Evolutionary conservation across 225 moss, liverwort and hornwort genomes (phyloP).

Genomic region (Physcomitrium patens): DNA sequence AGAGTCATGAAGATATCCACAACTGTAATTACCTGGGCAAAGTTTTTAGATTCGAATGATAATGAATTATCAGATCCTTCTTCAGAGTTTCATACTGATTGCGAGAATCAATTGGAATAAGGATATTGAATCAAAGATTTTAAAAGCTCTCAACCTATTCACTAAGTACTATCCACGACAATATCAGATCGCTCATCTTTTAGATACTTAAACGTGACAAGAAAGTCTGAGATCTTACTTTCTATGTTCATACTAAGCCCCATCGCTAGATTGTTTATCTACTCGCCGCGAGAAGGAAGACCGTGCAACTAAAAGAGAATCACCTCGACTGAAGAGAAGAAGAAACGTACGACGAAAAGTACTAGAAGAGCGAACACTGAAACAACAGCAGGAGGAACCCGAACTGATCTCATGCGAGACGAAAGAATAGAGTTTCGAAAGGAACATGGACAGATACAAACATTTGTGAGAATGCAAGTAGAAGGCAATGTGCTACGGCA

Average conservation of each 20-base stretch:
- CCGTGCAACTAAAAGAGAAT: not conserved
- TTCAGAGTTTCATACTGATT: too few species aligned
- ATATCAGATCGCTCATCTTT: too few species aligned
- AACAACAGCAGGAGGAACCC: not conserved
- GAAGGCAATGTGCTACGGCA: not conserved
- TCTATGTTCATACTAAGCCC: not conserved
- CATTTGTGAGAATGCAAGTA: not conserved
- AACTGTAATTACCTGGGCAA: too few species aligned
- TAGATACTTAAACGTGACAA: not conserved
- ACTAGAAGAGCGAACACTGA: not conserved
- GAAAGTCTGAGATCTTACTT: not conserved
- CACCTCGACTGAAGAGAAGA: not conserved
- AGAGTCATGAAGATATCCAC: too few species aligned
- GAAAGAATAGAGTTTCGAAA: not conserved
- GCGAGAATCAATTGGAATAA: too few species aligned
- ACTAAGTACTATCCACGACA: not conserved
- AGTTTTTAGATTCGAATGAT: too few species aligned
- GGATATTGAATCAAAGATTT: too few species aligned
- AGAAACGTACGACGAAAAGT: not conserved
- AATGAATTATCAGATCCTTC: too few species aligned
- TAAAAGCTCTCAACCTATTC: not conserved
- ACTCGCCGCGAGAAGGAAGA: not conserved
- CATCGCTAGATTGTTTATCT: not conserved
- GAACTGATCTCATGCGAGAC: not conserved
- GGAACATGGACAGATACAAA: not conserved